These are phyloP conservation scores for Coriolopsis trogii DNA, from an alignment of 1,284 basidiomycete genomes.

Conservation along the genomic window DNA sequence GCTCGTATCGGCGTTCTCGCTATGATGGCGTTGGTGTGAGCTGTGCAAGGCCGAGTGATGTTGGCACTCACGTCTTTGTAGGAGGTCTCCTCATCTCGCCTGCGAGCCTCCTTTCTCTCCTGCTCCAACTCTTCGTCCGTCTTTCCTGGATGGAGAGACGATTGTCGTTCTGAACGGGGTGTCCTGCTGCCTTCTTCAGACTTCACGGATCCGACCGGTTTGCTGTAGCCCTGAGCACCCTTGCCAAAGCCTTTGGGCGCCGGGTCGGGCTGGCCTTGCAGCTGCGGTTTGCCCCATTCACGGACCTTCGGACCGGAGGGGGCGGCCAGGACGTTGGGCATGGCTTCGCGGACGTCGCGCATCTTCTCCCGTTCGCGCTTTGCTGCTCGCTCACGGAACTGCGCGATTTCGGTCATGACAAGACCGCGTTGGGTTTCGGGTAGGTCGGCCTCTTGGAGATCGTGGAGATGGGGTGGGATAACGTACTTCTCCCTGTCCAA, in stretches of 20 bases:
- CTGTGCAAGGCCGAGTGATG: not conserved
- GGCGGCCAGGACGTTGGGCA: slow-evolving; percentile 45
- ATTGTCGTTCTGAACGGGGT: slow-evolving; percentile 40
- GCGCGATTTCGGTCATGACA: slow-evolving; percentile 93
- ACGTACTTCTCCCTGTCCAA: slow-evolving; percentile 81
- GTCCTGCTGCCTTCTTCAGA: slow-evolving; percentile 51
- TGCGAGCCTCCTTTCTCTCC: slow-evolving; percentile 71
- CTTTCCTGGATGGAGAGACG: slow-evolving; percentile 49
- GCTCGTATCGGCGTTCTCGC: slow-evolving; percentile 83
- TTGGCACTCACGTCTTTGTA: slow-evolving; percentile 75
- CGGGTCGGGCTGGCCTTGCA: slow-evolving; percentile 36
- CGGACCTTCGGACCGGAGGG: slow-evolving; percentile 75
- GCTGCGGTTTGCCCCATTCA: slow-evolving; percentile 73
- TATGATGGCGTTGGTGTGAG: slow-evolving; percentile 33
- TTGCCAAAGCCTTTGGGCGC: slow-evolving; percentile 53
- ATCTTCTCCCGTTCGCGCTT: slow-evolving; percentile 86
- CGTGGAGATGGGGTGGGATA: slow-evolving; percentile 93
- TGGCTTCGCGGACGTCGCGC: slow-evolving; percentile 66
- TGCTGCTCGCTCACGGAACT: slow-evolving; percentile 87
- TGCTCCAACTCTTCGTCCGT: slow-evolving; percentile 87
- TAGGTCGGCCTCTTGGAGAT: slow-evolving; percentile 92
- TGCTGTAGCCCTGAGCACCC: slow-evolving; percentile 74
- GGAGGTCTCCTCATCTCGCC: slow-evolving; percentile 79
- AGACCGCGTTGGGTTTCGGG: slow-evolving; percentile 94
- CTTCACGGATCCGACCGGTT: slow-evolving; percentile 82